Percentiles rank a stretch among this genome's conserved stretches.
Conservation (phyloP, 2,329 filamentous ascomycete genomes). For the Pleomassaria siparia region DNA sequence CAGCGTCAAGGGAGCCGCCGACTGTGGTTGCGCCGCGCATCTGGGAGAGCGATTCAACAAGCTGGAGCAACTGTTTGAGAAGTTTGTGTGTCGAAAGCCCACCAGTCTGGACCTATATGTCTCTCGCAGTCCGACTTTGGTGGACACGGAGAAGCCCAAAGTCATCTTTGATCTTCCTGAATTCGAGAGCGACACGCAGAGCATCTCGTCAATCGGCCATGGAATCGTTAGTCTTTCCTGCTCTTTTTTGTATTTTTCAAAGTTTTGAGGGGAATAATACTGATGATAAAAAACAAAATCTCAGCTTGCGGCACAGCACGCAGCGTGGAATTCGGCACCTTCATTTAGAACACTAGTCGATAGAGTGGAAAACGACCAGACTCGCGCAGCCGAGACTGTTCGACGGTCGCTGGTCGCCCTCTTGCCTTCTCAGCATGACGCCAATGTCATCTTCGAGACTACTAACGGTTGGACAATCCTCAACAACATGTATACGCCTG, state of each 20-base stretch:
- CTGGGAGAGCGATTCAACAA: slow-evolving; percentile 37
- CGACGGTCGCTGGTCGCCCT: slow-evolving; percentile 28
- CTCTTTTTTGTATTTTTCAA: neutral
- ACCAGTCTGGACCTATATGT: slow-evolving; percentile 13
- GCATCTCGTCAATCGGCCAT: slow-evolving; percentile 30
- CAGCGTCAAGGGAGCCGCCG: slow-evolving; percentile 16
- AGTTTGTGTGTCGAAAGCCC: slow-evolving; percentile 37
- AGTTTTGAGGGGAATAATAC: neutral
- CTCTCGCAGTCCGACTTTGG: slow-evolving; percentile 23
- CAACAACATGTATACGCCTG: slow-evolving; percentile 29
- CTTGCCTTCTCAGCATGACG: slow-evolving; percentile 40
- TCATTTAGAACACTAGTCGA: slow-evolving; percentile 27
- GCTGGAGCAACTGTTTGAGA: slow-evolving; percentile 39
- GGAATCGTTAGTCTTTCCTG: slow-evolving; percentile 29
- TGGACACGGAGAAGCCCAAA: slow-evolving; percentile 22
- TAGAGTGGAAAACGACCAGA: slow-evolving; percentile 13
- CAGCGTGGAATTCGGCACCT: slow-evolving; percentile 33
- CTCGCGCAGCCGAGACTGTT: slow-evolving; percentile 16
- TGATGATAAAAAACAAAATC: slow-evolving; percentile 1
- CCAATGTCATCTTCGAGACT: slow-evolving; percentile 39
- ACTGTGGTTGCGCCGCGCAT: slow-evolving; percentile 30
- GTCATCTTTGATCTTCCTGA: slow-evolving; percentile 21
- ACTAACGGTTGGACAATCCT: slow-evolving; percentile 42
- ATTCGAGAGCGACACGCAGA: slow-evolving; percentile 26
- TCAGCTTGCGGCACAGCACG: slow-evolving; percentile 30